phyloP scores from a whole-genome alignment of 306 rosid genomes.

The Castanea mollissima region DNA sequence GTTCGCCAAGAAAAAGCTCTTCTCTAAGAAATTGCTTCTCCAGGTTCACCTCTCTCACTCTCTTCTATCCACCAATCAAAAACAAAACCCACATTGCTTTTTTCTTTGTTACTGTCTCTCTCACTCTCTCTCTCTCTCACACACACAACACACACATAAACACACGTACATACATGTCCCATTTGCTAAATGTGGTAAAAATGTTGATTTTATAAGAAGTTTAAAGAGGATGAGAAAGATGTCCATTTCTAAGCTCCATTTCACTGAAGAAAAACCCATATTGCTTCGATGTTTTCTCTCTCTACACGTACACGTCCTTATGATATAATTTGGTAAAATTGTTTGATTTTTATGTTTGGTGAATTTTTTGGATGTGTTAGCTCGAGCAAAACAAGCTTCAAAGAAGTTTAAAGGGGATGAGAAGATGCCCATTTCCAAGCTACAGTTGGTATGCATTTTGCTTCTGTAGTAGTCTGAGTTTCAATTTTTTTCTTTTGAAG shows the following conservation, averaged over 20 bases:
- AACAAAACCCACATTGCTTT: conserved; percentile 1
- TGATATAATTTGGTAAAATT: not conserved
- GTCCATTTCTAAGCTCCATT: no score
- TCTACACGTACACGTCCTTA: not conserved
- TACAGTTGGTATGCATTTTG: conserved; percentile 58
- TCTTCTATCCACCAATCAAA: not conserved
- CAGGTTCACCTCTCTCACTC: conserved; percentile 42
- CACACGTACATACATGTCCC: not conserved
- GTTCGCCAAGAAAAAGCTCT: conserved; percentile 78
- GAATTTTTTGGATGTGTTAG: conserved; percentile 38
- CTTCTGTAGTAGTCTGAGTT: not conserved
- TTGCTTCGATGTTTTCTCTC: not conserved
- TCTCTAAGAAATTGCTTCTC: conserved; percentile 74
- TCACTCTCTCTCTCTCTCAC: not conserved
- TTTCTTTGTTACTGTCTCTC: not conserved
- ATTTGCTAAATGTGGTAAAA: no score
- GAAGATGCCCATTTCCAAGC: conserved; percentile 69
- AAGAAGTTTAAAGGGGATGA: conserved; percentile 74
- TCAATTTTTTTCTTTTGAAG: not conserved
- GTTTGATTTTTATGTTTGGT: conserved; percentile 18
- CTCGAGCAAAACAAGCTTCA: conserved; percentile 47
- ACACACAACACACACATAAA: no score
- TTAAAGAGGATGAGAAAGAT: no score
- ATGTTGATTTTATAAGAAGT: no score
- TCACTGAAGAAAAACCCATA: not conserved